A percentile compares a stretch with the other conserved stretches of the same genome.
phyloP scores from a whole-genome alignment of 345 rosid species.

The Draba incana region DNA sequence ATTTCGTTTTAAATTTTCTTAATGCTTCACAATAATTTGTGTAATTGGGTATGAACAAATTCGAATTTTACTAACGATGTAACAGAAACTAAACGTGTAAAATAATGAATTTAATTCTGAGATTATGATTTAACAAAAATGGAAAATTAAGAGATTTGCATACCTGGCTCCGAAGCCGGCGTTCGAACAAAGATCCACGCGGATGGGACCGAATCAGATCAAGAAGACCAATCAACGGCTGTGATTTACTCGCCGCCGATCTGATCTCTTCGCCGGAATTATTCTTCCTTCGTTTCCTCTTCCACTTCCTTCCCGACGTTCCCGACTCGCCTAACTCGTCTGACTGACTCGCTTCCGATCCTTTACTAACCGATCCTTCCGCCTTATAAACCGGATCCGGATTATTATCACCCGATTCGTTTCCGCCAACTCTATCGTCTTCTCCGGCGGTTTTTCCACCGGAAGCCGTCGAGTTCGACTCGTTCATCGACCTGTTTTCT shows the following conservation, averaged over 20 bases:
- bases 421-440: conserved; percentile 15
- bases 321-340: conserved; percentile 53
- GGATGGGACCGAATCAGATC: conserved; percentile 63
- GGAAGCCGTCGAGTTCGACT: conserved; percentile 72
- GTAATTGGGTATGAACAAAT: background rate
- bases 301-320: conserved; percentile 56
- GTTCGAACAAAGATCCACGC: conserved; percentile 57
- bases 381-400: conserved; percentile 44
- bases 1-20: background rate
- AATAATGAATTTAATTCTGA: background rate
- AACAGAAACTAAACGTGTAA: conserved; percentile 1
- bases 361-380: conserved; percentile 36
- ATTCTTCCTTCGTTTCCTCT: conserved; percentile 32
- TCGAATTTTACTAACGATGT: background rate
- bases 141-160: conserved; percentile 12
- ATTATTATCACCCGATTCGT: conserved; percentile 33
- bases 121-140: background rate
- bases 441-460: conserved; percentile 40
- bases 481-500: conserved; percentile 71
- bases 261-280: conserved; percentile 32
- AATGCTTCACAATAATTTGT: background rate
- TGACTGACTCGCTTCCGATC: conserved; percentile 43
- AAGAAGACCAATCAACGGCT: conserved; percentile 55
- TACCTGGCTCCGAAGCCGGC: conserved; percentile 67
- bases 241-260: conserved; percentile 48